Conservation (phyloP, 257 asterid species). For the Ehretia macrophylla region DNA sequence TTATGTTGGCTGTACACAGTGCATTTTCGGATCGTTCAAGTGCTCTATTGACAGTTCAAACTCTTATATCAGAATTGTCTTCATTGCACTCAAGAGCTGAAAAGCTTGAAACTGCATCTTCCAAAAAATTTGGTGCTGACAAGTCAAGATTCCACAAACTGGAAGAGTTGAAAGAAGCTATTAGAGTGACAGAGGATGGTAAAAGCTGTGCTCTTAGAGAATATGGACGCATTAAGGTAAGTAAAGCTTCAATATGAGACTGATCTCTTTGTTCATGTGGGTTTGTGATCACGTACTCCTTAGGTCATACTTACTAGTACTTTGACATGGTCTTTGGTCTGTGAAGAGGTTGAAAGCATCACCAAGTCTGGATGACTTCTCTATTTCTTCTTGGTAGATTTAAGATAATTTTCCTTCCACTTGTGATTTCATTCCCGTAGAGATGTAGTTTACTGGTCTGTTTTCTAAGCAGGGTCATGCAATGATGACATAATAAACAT, state of each 20-base stretch:
- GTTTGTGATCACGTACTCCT: slow-evolving; percentile 2
- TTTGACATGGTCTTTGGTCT: not conserved
- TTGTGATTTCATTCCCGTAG: not conserved
- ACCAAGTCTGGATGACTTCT: not conserved
- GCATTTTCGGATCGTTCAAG: slow-evolving; percentile 94
- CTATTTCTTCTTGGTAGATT: too few species aligned
- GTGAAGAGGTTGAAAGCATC: not conserved
- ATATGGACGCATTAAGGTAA: slow-evolving; percentile 91
- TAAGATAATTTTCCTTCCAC: not conserved
- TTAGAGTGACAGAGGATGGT: slow-evolving; percentile 84
- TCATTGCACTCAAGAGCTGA: slow-evolving; percentile 76
- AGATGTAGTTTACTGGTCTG: not conserved
- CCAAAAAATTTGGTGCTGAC: slow-evolving; percentile 80
- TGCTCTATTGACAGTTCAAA: slow-evolving; percentile 90
- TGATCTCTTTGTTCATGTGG: slow-evolving; percentile 16
- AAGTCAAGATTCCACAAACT: slow-evolving; percentile 62
- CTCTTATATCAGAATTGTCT: slow-evolving; percentile 82
- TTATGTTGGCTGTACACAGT: slow-evolving; percentile 72
- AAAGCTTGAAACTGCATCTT: slow-evolving; percentile 73
- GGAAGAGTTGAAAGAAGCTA: slow-evolving; percentile 73
- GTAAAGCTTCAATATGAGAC: slow-evolving; percentile 3
- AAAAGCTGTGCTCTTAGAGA: slow-evolving; percentile 75
- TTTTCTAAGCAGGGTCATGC: too few species aligned
- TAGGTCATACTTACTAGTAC: not conserved
- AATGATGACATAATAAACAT: too few species aligned